phyloP scores from a whole-genome alignment of 495 filamentous ascomycete species.

The Penicillium atrosanguineum region DNA sequence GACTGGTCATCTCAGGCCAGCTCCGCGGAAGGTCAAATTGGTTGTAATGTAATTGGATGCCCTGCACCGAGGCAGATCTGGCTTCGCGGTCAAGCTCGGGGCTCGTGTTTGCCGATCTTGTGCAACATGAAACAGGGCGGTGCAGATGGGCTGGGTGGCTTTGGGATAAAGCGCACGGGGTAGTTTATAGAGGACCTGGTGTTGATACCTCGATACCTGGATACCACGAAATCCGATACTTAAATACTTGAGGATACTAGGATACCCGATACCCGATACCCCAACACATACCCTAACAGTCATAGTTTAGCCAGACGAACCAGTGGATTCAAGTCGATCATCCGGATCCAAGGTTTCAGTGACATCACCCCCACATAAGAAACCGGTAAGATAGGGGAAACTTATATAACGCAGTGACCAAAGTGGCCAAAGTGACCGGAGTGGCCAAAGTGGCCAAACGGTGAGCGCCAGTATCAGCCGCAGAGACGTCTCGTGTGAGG shows the following conservation, averaged over 20 bases:
- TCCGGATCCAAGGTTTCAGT: neutral
- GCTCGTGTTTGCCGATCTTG: neutral
- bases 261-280: too few relatives aligned
- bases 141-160: neutral
- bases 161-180: neutral
- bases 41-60: neutral
- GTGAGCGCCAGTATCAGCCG: neutral
- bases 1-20: neutral
- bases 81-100: neutral
- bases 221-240: too few relatives aligned
- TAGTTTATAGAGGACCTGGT: neutral
- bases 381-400: neutral
- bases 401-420: neutral
- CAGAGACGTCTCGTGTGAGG: conserved; percentile 16
- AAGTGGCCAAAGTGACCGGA: too few relatives aligned
- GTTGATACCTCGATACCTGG: too few relatives aligned
- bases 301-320: neutral
- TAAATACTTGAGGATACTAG: too few relatives aligned
- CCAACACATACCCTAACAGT: neutral
- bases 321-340: conserved; percentile 5
- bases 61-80: neutral
- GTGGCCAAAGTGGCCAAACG: too few relatives aligned
- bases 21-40: neutral
- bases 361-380: neutral
- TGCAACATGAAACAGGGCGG: neutral